A percentile compares a stretch with the other conserved stretches of the same genome.
Conservation (phyloP, 352 stramenopile species). For the Phytophthora litchii region DNA sequence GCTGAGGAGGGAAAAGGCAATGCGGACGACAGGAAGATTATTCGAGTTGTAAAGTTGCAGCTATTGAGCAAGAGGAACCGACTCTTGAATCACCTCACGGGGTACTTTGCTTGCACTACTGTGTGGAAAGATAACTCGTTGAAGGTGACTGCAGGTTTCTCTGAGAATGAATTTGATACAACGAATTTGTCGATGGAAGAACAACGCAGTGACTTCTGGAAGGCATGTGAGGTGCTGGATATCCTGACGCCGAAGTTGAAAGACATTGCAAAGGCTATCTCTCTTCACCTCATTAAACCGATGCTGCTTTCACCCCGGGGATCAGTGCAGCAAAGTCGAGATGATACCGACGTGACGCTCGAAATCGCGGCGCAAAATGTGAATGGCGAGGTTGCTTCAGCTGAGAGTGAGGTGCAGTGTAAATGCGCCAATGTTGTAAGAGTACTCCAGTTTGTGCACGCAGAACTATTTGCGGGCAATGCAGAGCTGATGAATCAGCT, state of each 20-base stretch:
- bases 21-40: conserved; percentile 34
- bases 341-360: conserved; percentile 28
- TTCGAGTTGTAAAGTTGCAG: conserved; percentile 51
- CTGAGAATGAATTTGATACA: conserved; percentile 9
- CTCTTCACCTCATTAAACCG: conserved; percentile 57
- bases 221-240: conserved; percentile 55
- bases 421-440: conserved; percentile 52
- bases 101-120: conserved; percentile 47
- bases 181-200: conserved; percentile 14
- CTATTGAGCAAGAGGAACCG: conserved; percentile 61
- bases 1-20: conserved; percentile 13
- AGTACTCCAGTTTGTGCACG: conserved; percentile 61
- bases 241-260: conserved; percentile 50
- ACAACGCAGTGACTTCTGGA: conserved; percentile 55
- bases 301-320: conserved; percentile 38
- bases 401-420: conserved; percentile 33
- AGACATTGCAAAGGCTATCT: conserved; percentile 59
- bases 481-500: conserved; percentile 57
- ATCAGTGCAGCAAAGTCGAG: conserved; percentile 29
- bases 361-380: conserved; percentile 25
- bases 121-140: conserved; percentile 51
- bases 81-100: conserved; percentile 52
- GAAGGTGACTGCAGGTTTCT: conserved; percentile 26
- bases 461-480: conserved; percentile 51
- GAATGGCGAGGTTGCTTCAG: conserved; percentile 4